A percentile compares a stretch with the other conserved stretches of the same genome.
phyloP scores from a whole-genome alignment of 2,329 filamentous ascomycete species.

The Cyphellophora attinorum region DNA sequence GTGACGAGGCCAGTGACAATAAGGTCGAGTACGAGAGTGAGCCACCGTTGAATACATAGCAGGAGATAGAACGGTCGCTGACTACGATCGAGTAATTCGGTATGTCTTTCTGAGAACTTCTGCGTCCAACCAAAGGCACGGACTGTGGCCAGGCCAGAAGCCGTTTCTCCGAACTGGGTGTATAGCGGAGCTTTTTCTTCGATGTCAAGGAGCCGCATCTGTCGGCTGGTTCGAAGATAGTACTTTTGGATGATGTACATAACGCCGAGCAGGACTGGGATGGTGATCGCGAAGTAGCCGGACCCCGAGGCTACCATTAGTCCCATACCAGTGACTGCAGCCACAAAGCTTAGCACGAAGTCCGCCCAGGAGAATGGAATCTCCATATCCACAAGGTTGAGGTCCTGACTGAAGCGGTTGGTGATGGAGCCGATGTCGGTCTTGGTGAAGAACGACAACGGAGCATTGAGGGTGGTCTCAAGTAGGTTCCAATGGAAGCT shows the following conservation, averaged over 20 bases:
- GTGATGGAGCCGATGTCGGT: slow-evolving; percentile 32
- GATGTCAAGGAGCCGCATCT: slow-evolving; percentile 51
- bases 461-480: slow-evolving; percentile 37
- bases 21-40: slow-evolving; percentile 41
- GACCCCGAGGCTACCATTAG: slow-evolving; percentile 40
- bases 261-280: slow-evolving; percentile 38
- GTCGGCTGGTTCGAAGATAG: slow-evolving; percentile 52
- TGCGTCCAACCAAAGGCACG: slow-evolving; percentile 48
- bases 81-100: slow-evolving; percentile 41
- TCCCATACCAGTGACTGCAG: slow-evolving; percentile 35
- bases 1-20: slow-evolving; percentile 41
- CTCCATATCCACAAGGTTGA: slow-evolving; percentile 35
- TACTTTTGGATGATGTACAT: slow-evolving; percentile 46
- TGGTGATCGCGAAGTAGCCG: slow-evolving; percentile 38
- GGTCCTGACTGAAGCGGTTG: slow-evolving; percentile 36
- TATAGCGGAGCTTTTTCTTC: slow-evolving; percentile 53
- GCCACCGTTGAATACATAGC: slow-evolving; percentile 49
- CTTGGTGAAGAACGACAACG: slow-evolving; percentile 32
- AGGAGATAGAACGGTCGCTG: slow-evolving; percentile 51
- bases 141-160: slow-evolving; percentile 46
- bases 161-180: slow-evolving; percentile 47
- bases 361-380: slow-evolving; percentile 29
- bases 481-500: slow-evolving; percentile 40
- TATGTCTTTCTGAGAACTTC: slow-evolving; percentile 34
- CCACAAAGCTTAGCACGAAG: slow-evolving; percentile 18